These are phyloP conservation scores for Thielaviopsis cerberus DNA, from an alignment of 2,329 filamentous ascomycete species.

Conservation along the genomic window DNA sequence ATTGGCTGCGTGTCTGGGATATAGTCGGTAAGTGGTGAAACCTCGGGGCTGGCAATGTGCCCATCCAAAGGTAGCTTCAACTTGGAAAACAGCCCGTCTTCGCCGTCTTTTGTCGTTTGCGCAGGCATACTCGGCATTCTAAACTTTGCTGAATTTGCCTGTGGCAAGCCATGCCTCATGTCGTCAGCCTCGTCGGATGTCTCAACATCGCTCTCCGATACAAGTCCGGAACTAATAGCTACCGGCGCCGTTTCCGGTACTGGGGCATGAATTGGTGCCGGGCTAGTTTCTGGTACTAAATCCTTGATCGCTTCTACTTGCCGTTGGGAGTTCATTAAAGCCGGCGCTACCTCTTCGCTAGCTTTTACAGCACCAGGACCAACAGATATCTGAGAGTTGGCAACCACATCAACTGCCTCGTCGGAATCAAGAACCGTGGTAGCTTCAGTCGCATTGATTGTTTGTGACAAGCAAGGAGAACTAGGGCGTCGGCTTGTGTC, in stretches of 20 bases:
- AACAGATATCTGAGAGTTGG: constrained; percentile 5
- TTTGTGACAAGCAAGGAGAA: not conserved
- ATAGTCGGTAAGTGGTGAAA: constrained; percentile 7
- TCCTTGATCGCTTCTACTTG: constrained; percentile 3
- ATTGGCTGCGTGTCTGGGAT: constrained; percentile 6
- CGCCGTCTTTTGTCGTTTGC: not conserved
- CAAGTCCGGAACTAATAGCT: not conserved
- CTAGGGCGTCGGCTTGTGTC: not conserved
- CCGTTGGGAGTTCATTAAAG: not conserved
- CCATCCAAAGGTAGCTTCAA: constrained; percentile 2
- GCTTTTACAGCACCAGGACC: not conserved
- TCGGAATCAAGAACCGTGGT: constrained; percentile 1
- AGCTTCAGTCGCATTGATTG: not conserved
- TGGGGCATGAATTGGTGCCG: constrained; percentile 1
- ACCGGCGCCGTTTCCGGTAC: not conserved
- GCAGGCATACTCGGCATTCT: not conserved
- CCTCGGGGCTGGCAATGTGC: constrained; percentile 5
- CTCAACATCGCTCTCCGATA: not conserved
- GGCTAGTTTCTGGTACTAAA: constrained; percentile 9
- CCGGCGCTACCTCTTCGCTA: not conserved
- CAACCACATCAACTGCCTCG: constrained; percentile 1
- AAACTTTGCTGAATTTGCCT: not conserved
- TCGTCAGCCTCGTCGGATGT: not conserved
- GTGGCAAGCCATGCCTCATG: not conserved
- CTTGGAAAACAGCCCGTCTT: constrained; percentile 1